Base-by-base conservation (phyloP, 352 stramenopile genomes). In the Phytophthora tubulina region DNA sequence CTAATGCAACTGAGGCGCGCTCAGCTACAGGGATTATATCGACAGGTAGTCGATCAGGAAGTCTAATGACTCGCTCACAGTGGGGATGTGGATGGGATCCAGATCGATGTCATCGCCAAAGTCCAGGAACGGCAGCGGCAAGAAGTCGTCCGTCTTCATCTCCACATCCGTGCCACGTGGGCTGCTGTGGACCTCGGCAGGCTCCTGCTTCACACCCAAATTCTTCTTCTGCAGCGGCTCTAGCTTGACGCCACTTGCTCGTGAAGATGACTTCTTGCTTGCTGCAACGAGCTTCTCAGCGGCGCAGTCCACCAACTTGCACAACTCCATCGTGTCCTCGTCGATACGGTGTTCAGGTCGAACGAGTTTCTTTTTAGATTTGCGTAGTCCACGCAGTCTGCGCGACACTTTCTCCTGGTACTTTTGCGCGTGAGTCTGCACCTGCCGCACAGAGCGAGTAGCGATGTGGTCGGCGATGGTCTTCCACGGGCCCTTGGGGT, bases 401-500 rank as follows among this genome's bases (percentile, higher is more conserved):
- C 86, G 82, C 38, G 81, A 84, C 31, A 93, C 76, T 50, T 93
- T 93, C 59, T 93, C 82, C 50, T 92, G 84, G 49, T 91, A 93
- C 70, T 93, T 93, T 32, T 93, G 86, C n/a, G 84, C 84, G 70
- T 93, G 86, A 6, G 84, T 92, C 62, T 93, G 86, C 68, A 90
- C 84, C 51, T 93, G 86, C 13, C 81, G 73, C 70, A 90, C 84
- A 1, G 84, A 91, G 8, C 86, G 84, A 42, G 86, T 93, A 35
- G 67, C 79, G 60, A 93, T 89, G 67, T 90, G 79, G 65, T 90
- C 84, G 10, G 86, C 86, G 30, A 93, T 90, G 7, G 80, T 72
- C 62, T 91, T 91, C 86, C 86, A 93, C 45, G 86, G 86, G 15
- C 86, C 86, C 67, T 88, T 86, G 2, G 86, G 86, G 67, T 80